A percentile compares a stretch with the other conserved stretches of the same genome.
These are phyloP conservation scores for Bertia moriformis DNA, from an alignment of 2,329 filamentous ascomycete species.

Conservation along the genomic window DNA sequence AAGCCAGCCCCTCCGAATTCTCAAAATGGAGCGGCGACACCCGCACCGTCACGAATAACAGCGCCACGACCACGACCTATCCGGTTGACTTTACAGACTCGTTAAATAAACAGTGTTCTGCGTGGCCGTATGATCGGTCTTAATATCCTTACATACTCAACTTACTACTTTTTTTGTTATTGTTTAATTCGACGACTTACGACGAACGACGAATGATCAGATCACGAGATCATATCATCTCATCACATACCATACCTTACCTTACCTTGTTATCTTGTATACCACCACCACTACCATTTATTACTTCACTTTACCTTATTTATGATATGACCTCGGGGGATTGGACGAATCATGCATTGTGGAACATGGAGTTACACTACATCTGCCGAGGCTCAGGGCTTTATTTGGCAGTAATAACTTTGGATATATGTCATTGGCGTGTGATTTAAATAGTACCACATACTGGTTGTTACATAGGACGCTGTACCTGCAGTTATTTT, in stretches of 20 bases:
- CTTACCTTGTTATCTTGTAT: no score
- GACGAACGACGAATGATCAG: neutral
- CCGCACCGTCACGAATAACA: neutral
- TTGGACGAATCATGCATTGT: no score
- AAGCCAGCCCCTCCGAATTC: no score
- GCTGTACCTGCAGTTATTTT: no score
- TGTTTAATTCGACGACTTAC: slow-evolving; percentile 1
- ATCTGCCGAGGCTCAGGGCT: no score
- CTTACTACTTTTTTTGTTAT: neutral
- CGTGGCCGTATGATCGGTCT: neutral
- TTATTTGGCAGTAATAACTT: neutral
- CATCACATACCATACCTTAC: no score
- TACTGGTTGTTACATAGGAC: neutral
- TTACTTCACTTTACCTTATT: no score
- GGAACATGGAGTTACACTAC: no score
- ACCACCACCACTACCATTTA: no score
- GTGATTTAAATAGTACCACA: neutral
- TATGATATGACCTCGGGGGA: no score
- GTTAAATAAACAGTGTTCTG: neutral
- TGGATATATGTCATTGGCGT: neutral
- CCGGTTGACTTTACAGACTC: neutral
- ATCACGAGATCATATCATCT: no score
- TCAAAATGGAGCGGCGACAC: no score
- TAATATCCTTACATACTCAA: neutral
- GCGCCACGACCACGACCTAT: neutral